Evolutionary conservation across 441 rosid species (phyloP), one percentile per base, ranked within the genome.

Genomic region (Gossypium armourianum): DNA sequence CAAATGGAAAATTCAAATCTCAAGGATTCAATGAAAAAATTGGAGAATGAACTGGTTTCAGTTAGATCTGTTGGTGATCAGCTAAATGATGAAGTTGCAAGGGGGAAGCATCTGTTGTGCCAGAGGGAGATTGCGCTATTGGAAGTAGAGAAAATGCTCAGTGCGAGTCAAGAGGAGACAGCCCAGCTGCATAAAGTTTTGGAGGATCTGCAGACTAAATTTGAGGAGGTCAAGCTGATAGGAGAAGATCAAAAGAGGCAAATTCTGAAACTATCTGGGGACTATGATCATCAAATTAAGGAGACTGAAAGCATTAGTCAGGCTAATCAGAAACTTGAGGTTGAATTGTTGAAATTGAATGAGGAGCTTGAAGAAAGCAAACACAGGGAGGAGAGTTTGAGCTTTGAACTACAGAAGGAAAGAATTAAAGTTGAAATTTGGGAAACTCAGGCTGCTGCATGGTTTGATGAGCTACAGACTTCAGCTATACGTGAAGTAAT

Each of bases 381-480:
- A 75, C n/a, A 12, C 17, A 84, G 78, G 82, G 89, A 86, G 77
- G 86, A 85, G 72, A 77, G 72, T 50, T 74, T 92, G 78, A 84
- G 68, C 78, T 32, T 55, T 63, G 89, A 86, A 79, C 81, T 92
- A 74, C 71, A 57, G 6, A 79, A 79, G 69, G 86, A 63, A 71
- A 81, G 79, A 73, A 77, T 60, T 21, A 89, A 85, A 67, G 70
- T 69, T 77, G 82, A 81, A 68, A 66, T 62, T 23, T 85, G 91
- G 96, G 92, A 84, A 80, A 76, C 83, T 73, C 81, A 85, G 71
- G 86, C 90, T 63, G 71, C 79, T 58, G 76, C 80, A 62, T 71
- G 80, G 20, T 82, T 83, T 43, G 83, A 80, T 68, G 85, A 90
- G 75, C 72, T 88, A 73, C 93, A 89, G 74, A 69, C 79, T 32